Conservation (phyloP, 2,329 filamentous ascomycete species). For the Aspergillus fischeri region DNA sequence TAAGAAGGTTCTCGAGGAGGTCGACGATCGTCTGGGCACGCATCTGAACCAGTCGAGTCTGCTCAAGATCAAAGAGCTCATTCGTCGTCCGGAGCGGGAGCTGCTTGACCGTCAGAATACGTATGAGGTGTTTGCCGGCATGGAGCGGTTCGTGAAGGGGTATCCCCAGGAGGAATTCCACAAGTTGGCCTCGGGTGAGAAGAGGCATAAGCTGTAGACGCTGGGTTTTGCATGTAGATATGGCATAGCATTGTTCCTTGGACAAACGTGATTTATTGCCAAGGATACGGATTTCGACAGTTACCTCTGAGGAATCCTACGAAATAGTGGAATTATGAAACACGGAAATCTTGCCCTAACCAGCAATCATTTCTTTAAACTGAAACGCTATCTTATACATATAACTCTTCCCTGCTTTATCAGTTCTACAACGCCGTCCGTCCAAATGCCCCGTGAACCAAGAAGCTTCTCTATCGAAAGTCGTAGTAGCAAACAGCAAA, state of each 20-base stretch:
- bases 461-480: neutral
- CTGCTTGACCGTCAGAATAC: conserved; percentile 72
- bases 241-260: neutral
- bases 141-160: conserved; percentile 74
- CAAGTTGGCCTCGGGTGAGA: conserved; percentile 80
- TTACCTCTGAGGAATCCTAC: neutral
- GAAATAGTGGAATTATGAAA: neutral
- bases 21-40: conserved; percentile 72
- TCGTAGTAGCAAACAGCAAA: neutral
- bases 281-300: neutral
- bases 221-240: conserved; percentile 1
- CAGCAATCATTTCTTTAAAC: neutral
- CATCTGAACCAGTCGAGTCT: conserved; percentile 78
- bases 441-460: neutral
- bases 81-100: conserved; percentile 69
- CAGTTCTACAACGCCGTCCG: neutral
- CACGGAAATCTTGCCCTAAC: neutral
- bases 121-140: conserved; percentile 76
- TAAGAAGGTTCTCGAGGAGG: conserved; percentile 67
- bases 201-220: conserved; percentile 82
- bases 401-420: neutral
- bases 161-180: conserved; percentile 85
- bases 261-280: neutral
- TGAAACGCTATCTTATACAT: neutral
- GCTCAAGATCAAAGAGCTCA: conserved; percentile 77